Evolutionary conservation across 1,284 basidiomycete genomes (phyloP), one percentile per base, ranked within the genome.

Genomic region (Ustilago loliicola): DNA sequence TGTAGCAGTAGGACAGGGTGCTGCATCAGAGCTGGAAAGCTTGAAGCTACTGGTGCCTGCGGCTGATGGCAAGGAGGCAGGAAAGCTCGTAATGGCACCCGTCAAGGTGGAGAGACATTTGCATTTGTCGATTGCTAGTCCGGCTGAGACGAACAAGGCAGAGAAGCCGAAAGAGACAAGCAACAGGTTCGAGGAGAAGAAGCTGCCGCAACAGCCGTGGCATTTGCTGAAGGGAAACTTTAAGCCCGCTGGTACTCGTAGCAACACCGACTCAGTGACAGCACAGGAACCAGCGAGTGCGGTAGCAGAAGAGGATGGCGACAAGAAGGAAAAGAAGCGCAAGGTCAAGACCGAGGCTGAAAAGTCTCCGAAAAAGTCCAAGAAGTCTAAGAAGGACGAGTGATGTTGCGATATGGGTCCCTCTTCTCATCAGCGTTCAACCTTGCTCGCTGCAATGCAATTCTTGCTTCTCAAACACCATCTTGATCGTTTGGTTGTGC

Each of bases 151-250:
- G 29, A 50, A 47, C n/a, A 57, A 58, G 21, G 52, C 63, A 29
- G 40, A 62, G 19, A 68, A 61, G 23, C n/a, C 64, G 9, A 61
- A 58, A 40, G 63, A 61, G 47, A 36, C 61, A 4, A 62, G 47
- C 19, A 72, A 61, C 53, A 51, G 55, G 23, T 72, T 58, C 25
- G 67, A 57, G 27, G 64, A 63, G 64, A 72, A 61, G 47, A 68
- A 63, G 64, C 65, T 73, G 54, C 71, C 71, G 19, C 63, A 68
- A 30, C 81, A 83, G 69, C 81, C 81, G 3, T 81, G 80, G 80
- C 75, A 81, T 38, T 53, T 78, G 30, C 51, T 83, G 4, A 72
- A 72, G 34, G 78, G 78, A 2, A 54, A 50, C 29, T 83, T 81
- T 36, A 54, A 57, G 25, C 57, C 61, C 4, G 61, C 62, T 25